Evolutionary conservation across 768 basidiomycete genomes (phyloP).

Genomic region (Saitozyma podzolica): DNA sequence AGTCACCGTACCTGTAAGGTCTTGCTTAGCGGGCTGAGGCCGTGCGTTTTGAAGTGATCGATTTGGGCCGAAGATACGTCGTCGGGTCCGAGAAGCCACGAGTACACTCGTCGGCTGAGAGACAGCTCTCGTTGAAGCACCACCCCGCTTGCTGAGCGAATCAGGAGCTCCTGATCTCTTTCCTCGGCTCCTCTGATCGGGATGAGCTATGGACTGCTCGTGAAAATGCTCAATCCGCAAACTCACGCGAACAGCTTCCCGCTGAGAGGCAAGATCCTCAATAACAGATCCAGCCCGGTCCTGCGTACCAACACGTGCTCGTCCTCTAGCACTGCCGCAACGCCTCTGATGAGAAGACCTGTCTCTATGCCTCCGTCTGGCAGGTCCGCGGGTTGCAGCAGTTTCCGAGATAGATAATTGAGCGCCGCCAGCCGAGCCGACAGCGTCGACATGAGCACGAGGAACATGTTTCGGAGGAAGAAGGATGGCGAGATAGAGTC

Average conservation of each 20-base stretch:
- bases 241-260: conserved; percentile 24
- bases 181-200: conserved; percentile 55
- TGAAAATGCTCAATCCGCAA: too few species aligned
- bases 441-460: conserved; percentile 86
- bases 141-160: conserved; percentile 81
- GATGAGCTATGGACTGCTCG: neutral
- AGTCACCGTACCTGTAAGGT: conserved; percentile 62
- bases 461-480: conserved; percentile 94
- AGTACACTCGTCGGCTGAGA: conserved; percentile 85
- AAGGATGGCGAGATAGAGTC: conserved; percentile 80
- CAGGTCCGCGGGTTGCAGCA: conserved; percentile 57
- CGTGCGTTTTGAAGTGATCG: conserved; percentile 66
- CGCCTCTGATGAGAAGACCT: conserved; percentile 91
- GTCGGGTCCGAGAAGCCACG: conserved; percentile 84
- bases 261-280: conserved; percentile 27
- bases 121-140: conserved; percentile 90
- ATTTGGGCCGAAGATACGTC: conserved; percentile 76
- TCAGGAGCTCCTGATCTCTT: conserved; percentile 76
- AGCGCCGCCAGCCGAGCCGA: conserved; percentile 80
- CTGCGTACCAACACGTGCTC: conserved; percentile 87
- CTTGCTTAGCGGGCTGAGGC: conserved; percentile 67
- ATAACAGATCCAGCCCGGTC: conserved; percentile 76
- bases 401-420: conserved; percentile 77
- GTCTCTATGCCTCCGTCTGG: conserved; percentile 65
- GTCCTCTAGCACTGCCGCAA: conserved; percentile 87